Conservation (phyloP, 768 basidiomycete genomes). For the Kwoniella heveanensis region DNA sequence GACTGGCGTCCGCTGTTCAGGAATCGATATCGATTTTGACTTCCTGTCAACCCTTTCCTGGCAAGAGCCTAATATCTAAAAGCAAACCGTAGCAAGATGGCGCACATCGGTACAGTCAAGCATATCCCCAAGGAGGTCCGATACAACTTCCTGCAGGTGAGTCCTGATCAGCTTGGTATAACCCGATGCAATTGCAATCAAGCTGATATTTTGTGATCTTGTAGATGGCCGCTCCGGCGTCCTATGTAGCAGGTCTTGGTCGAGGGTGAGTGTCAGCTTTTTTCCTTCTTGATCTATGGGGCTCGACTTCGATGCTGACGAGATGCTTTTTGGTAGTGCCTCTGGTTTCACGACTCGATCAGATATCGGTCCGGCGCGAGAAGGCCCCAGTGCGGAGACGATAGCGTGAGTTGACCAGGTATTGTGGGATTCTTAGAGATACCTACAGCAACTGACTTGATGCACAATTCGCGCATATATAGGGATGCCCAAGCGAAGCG, state of each 20-base stretch:
- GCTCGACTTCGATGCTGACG: conserved; percentile 20
- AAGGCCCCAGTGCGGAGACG: conserved; percentile 87
- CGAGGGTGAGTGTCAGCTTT: conserved; percentile 70
- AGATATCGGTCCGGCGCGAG: conserved; percentile 97
- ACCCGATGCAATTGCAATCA: not conserved
- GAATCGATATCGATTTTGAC: not conserved
- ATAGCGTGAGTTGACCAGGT: conserved; percentile 71
- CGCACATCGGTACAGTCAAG: conserved; percentile 48
- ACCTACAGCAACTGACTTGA: not conserved
- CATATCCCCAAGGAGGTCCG: conserved; percentile 49
- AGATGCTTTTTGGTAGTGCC: conserved; percentile 63
- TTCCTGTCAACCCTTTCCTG: not conserved
- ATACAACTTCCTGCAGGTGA: conserved; percentile 52
- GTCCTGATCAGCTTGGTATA: conserved; percentile 8
- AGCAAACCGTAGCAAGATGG: conserved; percentile 28
- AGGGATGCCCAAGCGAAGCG: conserved; percentile 84
- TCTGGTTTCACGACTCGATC: conserved; percentile 97
- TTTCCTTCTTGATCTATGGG: not conserved
- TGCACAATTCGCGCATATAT: not conserved
- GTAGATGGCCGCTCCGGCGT: conserved; percentile 74
- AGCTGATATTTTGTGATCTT: conserved; percentile 2
- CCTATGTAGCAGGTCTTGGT: conserved; percentile 97
- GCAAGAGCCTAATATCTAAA: not conserved
- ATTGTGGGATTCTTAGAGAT: too few relatives aligned
- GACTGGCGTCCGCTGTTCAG: too few relatives aligned